These are phyloP conservation scores for Jackrogersella minutella DNA, from an alignment of 495 filamentous ascomycete genomes.

Conservation along the genomic window DNA sequence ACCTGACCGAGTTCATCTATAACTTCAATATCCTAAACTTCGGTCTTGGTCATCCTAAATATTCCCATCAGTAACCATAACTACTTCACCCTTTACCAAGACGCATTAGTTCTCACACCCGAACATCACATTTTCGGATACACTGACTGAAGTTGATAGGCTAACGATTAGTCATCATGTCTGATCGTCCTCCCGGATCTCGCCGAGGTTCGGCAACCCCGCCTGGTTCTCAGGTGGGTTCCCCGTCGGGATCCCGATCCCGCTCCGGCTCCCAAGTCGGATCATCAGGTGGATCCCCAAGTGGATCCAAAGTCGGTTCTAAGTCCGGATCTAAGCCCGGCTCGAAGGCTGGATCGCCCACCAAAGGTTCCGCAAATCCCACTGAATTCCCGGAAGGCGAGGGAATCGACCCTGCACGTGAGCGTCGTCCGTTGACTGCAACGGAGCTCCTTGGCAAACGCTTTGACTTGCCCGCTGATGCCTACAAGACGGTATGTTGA, in stretches of 20 bases:
- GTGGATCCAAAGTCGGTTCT: background rate
- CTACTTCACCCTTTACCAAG: background rate
- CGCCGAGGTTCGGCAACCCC: slow-evolving; percentile 1
- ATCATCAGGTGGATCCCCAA: too few species aligned
- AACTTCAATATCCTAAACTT: background rate
- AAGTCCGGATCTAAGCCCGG: background rate
- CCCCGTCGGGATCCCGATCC: too few species aligned
- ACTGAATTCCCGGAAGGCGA: slow-evolving; percentile 23
- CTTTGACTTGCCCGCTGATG: slow-evolving; percentile 55
- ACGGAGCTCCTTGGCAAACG: slow-evolving; percentile 47
- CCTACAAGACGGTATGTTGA: slow-evolving; percentile 45
- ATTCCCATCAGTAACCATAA: background rate
- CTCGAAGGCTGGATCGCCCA: slow-evolving; percentile 25
- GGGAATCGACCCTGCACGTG: slow-evolving; percentile 46
- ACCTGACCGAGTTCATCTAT: background rate
- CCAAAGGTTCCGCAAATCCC: slow-evolving; percentile 13
- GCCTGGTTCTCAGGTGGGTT: background rate
- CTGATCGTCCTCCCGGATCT: slow-evolving; percentile 20
- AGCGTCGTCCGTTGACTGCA: slow-evolving; percentile 14
- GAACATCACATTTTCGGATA: background rate
- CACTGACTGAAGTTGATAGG: slow-evolving; percentile 1
- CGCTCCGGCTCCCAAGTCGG: too few species aligned
- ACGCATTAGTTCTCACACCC: background rate
- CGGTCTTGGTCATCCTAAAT: background rate
- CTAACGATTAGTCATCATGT: slow-evolving; percentile 15